Conservation (phyloP, 345 rosid genomes). For the Luvunga scandens region DNA sequence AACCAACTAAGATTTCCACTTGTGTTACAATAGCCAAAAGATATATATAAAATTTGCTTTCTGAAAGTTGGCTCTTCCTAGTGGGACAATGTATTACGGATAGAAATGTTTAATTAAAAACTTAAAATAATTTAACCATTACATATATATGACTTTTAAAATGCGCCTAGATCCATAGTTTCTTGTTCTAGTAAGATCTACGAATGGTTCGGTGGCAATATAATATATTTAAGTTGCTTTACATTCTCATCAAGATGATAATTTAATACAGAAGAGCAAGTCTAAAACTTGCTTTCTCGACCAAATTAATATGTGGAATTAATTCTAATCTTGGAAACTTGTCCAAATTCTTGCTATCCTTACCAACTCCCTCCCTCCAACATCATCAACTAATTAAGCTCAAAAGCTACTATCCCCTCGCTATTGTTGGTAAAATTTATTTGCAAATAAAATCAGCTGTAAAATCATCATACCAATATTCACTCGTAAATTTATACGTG, state of each 20-base stretch:
- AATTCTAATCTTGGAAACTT: constrained; percentile 4
- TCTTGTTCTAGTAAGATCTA: constrained; percentile 21
- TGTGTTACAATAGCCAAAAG: constrained; percentile 20
- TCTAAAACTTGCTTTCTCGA: constrained; percentile 7
- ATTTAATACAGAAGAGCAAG: background rate
- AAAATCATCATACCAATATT: background rate
- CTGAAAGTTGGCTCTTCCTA: constrained; percentile 27
- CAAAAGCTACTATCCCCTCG: background rate
- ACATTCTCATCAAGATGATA: background rate
- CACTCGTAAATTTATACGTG: background rate
- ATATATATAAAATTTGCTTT: constrained; percentile 26
- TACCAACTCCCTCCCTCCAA: constrained; percentile 12
- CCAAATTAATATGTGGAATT: background rate
- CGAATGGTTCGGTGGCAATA: constrained; percentile 11
- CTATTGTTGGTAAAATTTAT: background rate
- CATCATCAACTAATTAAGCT: background rate
- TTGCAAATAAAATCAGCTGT: background rate
- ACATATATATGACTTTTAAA: background rate
- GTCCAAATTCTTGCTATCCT: constrained; percentile 6
- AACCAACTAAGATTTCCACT: constrained; percentile 57
- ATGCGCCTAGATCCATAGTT: constrained; percentile 13
- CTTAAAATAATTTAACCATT: constrained; percentile 14
- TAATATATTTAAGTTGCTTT: background rate
- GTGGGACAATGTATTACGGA: constrained; percentile 26
- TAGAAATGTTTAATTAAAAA: constrained; percentile 9